Percentiles rank a stretch among this genome's conserved stretches.
Evolutionary conservation across 2,329 filamentous ascomycete genomes (phyloP).

Genomic region (Cadophora sp.): DNA sequence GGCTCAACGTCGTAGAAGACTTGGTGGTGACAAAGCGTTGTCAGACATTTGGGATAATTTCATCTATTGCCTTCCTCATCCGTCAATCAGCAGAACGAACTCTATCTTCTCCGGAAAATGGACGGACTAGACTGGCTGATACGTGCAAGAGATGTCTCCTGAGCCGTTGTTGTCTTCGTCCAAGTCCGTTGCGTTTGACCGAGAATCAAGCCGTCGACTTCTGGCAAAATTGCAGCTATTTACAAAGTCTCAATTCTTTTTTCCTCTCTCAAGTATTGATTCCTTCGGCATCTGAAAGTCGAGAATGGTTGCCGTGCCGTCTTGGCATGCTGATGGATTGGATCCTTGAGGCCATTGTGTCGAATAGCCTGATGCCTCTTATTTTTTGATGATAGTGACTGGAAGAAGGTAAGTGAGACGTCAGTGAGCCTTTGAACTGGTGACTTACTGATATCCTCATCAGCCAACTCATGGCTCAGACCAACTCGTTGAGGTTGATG

Average conservation of each 20-base stretch:
- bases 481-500: conserved; percentile 98
- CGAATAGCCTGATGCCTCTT: conserved; percentile 23
- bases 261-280: background rate
- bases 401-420: conserved; percentile 30
- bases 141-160: background rate
- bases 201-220: conserved; percentile 31
- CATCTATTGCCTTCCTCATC: conserved; percentile 16
- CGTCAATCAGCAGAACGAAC: conserved; percentile 9
- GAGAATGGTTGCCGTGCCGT: conserved; percentile 6
- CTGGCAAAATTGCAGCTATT: conserved; percentile 29
- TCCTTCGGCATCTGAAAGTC: conserved; percentile 7
- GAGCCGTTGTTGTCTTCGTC: conserved; percentile 16
- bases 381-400: conserved; percentile 76
- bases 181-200: conserved; percentile 22
- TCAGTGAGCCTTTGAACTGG: background rate
- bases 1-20: background rate
- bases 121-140: conserved; percentile 16
- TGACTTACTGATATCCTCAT: conserved; percentile 82
- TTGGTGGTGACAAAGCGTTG: conserved; percentile 19
- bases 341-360: background rate
- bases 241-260: conserved; percentile 22
- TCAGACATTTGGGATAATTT: conserved; percentile 20
- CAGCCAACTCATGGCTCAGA: conserved; percentile 85
- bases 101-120: background rate
- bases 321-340: conserved; percentile 24